Evolutionary conservation across 2,329 filamentous ascomycete genomes (phyloP).

Genomic region (Calonectria hongkongensis): DNA sequence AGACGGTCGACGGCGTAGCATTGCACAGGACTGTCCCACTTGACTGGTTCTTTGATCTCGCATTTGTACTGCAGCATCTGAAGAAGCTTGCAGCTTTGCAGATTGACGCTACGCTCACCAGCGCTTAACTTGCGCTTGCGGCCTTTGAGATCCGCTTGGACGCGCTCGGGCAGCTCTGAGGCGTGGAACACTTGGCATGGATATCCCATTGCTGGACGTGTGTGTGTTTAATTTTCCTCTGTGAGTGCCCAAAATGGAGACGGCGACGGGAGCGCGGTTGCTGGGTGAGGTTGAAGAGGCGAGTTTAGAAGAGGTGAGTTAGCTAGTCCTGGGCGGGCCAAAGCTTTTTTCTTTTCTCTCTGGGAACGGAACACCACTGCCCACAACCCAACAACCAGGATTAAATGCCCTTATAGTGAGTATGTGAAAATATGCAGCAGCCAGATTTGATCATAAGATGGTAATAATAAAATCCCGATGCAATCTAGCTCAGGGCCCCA

Average conservation of each 20-base stretch:
- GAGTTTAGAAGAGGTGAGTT: constrained; percentile 76
- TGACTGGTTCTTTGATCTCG: constrained; percentile 69
- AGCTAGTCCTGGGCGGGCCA: constrained; percentile 34
- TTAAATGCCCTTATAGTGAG: no score
- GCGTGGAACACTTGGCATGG: constrained; percentile 74
- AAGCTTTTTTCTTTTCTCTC: constrained; percentile 39
- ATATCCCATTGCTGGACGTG: constrained; percentile 70
- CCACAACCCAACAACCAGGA: neutral
- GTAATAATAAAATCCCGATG: no score
- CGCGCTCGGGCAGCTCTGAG: constrained; percentile 67
- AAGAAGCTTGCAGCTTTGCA: constrained; percentile 73
- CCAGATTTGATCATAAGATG: no score
- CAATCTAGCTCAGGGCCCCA: no score
- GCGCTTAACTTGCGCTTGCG: constrained; percentile 71
- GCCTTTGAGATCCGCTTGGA: constrained; percentile 69
- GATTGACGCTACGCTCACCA: constrained; percentile 65
- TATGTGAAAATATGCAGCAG: neutral
- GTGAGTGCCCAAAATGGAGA: constrained; percentile 57
- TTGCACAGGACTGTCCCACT: constrained; percentile 67
- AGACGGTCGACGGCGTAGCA: constrained; percentile 76
- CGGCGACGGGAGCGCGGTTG: constrained; percentile 67
- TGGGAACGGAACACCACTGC: neutral
- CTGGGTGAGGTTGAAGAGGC: constrained; percentile 74
- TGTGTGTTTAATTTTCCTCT: neutral
- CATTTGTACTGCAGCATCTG: constrained; percentile 78